Evolutionary conservation across 2,329 filamentous ascomycete species (phyloP).

Genomic region (Nannizzia gypsea): DNA sequence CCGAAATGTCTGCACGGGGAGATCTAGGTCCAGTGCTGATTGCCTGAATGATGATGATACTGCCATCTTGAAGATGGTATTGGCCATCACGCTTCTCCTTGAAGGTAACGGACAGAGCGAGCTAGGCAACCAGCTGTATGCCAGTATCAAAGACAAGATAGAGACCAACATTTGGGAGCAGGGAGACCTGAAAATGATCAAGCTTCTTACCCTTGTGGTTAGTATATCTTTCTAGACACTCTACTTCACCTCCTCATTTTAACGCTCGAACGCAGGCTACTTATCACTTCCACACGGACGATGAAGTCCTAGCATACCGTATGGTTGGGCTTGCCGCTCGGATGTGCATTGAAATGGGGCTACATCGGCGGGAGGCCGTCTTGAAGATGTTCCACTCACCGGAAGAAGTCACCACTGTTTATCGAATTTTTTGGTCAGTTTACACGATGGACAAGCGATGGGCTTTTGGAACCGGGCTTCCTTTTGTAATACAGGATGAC

Average conservation of each 20-base stretch:
- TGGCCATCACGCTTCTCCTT: conserved; percentile 65
- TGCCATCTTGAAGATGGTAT: conserved; percentile 66
- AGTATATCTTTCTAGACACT: no score
- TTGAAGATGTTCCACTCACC: conserved; percentile 55
- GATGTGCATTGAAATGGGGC: conserved; percentile 66
- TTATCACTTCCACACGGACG: conserved; percentile 75
- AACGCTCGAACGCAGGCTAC: conserved; percentile 40
- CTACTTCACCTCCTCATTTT: neutral
- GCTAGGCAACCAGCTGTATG: conserved; percentile 59
- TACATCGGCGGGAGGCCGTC: conserved; percentile 69
- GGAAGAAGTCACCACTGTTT: conserved; percentile 53
- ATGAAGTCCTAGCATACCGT: conserved; percentile 77
- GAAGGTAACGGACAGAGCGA: conserved; percentile 70
- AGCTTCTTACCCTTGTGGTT: conserved; percentile 36
- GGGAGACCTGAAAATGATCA: conserved; percentile 47
- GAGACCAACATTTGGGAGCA: conserved; percentile 51
- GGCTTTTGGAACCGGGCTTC: conserved; percentile 81
- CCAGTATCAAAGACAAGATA: conserved; percentile 59
- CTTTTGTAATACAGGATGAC: conserved; percentile 71
- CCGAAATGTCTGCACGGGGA: conserved; percentile 47
- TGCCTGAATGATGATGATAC: conserved; percentile 52
- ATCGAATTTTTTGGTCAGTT: conserved; percentile 73
- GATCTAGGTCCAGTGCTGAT: conserved; percentile 44
- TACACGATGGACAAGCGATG: conserved; percentile 77
- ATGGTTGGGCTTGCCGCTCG: conserved; percentile 72